Percentiles rank a stretch among this genome's conserved stretches.
Evolutionary conservation across 2,329 filamentous ascomycete species (phyloP).

Genomic region (Ophiostoma angusticollis): DNA sequence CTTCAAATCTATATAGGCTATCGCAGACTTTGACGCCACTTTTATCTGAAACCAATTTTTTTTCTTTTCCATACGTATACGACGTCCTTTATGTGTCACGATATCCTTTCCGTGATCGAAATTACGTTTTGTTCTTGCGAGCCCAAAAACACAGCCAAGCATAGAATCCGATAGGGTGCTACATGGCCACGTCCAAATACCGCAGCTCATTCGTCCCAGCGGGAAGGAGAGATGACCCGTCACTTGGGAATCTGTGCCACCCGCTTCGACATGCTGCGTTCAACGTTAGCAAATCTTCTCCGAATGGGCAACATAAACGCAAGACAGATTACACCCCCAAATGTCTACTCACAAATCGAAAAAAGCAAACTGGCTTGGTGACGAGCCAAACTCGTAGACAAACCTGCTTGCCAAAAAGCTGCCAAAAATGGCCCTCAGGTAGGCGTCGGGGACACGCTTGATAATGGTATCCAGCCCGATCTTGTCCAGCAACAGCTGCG

Average conservation of each 20-base stretch:
- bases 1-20: too few species aligned
- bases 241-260: slow-evolving; percentile 23
- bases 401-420: slow-evolving; percentile 91
- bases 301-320: not conserved
- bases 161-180: too few species aligned
- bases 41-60: too few species aligned
- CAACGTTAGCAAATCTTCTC: not conserved
- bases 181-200: too few species aligned
- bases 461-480: slow-evolving; percentile 85
- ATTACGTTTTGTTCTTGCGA: too few species aligned
- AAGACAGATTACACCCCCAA: too few species aligned
- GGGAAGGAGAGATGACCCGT: too few species aligned
- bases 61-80: too few species aligned
- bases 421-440: slow-evolving; percentile 89
- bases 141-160: too few species aligned
- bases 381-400: slow-evolving; percentile 88
- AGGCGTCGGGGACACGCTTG: slow-evolving; percentile 75
- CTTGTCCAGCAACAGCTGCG: slow-evolving; percentile 70
- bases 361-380: slow-evolving; percentile 92
- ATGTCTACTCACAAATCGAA: slow-evolving; percentile 81
- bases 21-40: too few species aligned
- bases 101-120: too few species aligned
- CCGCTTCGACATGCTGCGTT: slow-evolving; percentile 49
- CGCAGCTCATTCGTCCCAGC: not conserved
- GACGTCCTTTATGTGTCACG: too few species aligned